Conservation (phyloP, 2,329 filamentous ascomycete genomes). For the Zymoseptoria tritici region DNA sequence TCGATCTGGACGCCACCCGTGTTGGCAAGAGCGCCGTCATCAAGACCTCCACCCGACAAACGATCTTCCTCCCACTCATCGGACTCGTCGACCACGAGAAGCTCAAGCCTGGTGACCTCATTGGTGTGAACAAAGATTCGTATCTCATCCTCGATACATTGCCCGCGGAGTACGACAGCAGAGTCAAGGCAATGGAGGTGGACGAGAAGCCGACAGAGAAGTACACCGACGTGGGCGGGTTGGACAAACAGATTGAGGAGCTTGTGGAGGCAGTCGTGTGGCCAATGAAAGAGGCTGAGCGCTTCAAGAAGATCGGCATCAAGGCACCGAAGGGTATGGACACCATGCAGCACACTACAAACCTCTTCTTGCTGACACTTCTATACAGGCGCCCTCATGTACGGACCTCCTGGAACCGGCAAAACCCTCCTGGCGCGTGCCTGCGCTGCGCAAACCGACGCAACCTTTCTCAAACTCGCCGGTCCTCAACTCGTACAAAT, state of each 20-base stretch:
- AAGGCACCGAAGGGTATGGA: conserved; percentile 87
- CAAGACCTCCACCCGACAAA: conserved; percentile 97
- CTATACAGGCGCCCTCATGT: conserved; percentile 82
- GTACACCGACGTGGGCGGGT: conserved; percentile 92
- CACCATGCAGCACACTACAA: neutral
- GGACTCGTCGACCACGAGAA: conserved; percentile 92
- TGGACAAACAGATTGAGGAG: conserved; percentile 99
- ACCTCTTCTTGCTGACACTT: neutral
- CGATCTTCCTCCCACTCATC: conserved; percentile 95
- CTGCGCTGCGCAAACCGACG: conserved; percentile 94
- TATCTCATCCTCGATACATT: conserved; percentile 95
- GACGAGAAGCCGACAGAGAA: conserved; percentile 99
- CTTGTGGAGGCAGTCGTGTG: conserved; percentile 96
- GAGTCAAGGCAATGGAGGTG: conserved; percentile 99
- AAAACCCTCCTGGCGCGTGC: conserved; percentile 90
- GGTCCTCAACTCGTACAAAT: conserved; percentile 97
- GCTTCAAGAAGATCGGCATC: conserved; percentile 99
- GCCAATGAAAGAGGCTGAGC: conserved; percentile 99
- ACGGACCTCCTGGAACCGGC: conserved; percentile 83
- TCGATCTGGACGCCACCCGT: conserved; percentile 91
- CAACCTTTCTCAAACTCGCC: conserved; percentile 96
- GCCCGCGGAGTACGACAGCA: conserved; percentile 95
- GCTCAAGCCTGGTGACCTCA: conserved; percentile 90
- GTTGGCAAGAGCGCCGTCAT: conserved; percentile 98
- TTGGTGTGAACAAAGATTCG: conserved; percentile 98